Percentiles rank a stretch among this genome's conserved stretches.
These are phyloP conservation scores for Talaromyces wortmannii DNA, from an alignment of 495 filamentous ascomycete species.

Conservation along the genomic window DNA sequence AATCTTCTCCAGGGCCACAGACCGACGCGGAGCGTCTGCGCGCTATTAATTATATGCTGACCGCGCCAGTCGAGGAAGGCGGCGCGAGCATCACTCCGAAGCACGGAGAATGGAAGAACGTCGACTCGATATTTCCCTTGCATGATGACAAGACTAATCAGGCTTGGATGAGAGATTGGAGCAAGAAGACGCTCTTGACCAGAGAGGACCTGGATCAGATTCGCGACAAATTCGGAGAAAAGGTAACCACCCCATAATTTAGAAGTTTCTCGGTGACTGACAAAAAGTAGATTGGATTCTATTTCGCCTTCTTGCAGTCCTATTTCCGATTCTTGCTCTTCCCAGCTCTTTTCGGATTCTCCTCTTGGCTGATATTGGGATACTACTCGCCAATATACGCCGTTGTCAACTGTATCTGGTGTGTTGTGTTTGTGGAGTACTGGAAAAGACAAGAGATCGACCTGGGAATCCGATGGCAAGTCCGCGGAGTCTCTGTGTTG, in stretches of 20 bases:
- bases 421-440: slow-evolving; percentile 86
- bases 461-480: slow-evolving; percentile 85
- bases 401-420: slow-evolving; percentile 77
- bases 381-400: slow-evolving; percentile 81
- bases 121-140: slow-evolving; percentile 78
- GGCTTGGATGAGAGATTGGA: slow-evolving; percentile 86
- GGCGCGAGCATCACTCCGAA: slow-evolving; percentile 86
- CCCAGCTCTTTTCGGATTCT: slow-evolving; percentile 76
- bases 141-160: slow-evolving; percentile 87
- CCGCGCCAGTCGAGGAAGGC: slow-evolving; percentile 69
- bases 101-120: slow-evolving; percentile 76
- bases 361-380: slow-evolving; percentile 75
- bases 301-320: slow-evolving; percentile 91
- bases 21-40: slow-evolving; percentile 85
- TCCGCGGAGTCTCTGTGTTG: slow-evolving; percentile 78
- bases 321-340: slow-evolving; percentile 85
- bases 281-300: slow-evolving; percentile 64
- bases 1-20: slow-evolving; percentile 63
- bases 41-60: slow-evolving; percentile 81
- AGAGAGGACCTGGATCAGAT: slow-evolving; percentile 76
- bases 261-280: not conserved
- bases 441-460: slow-evolving; percentile 96
- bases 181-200: slow-evolving; percentile 69
- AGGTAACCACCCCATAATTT: slow-evolving; percentile 34
- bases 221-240: slow-evolving; percentile 85